Base-by-base conservation (phyloP, 495 filamentous ascomycete species). In the Neurospora africana region DNA sequence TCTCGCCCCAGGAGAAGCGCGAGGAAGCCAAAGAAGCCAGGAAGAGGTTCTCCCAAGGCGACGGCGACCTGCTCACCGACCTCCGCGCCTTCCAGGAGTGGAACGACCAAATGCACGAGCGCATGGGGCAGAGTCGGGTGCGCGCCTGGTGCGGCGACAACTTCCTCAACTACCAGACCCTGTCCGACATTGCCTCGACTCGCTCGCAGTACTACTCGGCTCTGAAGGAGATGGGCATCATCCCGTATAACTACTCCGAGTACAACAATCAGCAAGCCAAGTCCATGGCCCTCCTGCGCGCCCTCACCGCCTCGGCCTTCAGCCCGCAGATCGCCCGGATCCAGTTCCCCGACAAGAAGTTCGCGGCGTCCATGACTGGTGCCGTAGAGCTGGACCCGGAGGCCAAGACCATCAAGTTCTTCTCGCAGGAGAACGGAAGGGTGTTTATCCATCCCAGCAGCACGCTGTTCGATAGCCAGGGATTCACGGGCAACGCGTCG, bases 351-450 rank as follows among this genome's bases (percentile, higher is more conserved):
- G 93, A 97, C 81, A 95, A 96, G 85, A 97, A 96, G 79, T 99
- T 95, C 81, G 91, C 92, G 39, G 88, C 89, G 37, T 92, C 91
- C 0, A 84, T 94, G 70, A 90, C 92, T 3, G 95, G 95, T 36
- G 92, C 95, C 4, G 90, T 99, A 1, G 95, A 94, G 77, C 82
- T 97, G 3, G 95, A 99, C 76, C 95, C 95, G 0, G 95, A 98
- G 81, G 94, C 95, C 21, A 85, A 90, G 35, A 93, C 90, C 17
- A 97, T 99, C 80, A 93, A 91, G 78, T 98, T 94, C 83, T 98
- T 92, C 78, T 91, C 91, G 71, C 89, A 93, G 78, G 91, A 96
- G 58, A 92, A 89, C 71, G 92, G 91, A 1, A 87, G 95, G 58
- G 92, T 98, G 40, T 99, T 98, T 81, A 89, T 98, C 27, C 94